Percentiles rank a stretch among this genome's conserved stretches.
Conservation (phyloP, 371 early-diverging fungal species). For the Lichtheimia ramosa region DNA sequence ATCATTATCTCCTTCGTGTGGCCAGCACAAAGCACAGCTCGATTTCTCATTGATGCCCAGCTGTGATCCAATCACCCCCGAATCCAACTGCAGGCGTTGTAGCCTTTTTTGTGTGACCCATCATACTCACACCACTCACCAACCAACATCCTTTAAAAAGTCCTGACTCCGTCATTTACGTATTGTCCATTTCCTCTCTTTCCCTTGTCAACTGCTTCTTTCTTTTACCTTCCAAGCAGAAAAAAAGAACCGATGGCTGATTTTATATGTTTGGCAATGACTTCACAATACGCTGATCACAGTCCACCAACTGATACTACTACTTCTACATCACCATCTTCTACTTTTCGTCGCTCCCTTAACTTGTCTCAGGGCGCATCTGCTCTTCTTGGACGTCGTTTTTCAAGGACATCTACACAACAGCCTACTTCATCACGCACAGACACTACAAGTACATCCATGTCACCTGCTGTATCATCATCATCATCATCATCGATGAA, state of each 20-base stretch:
- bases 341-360: slow-evolving; percentile 16
- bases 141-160: neutral
- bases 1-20: neutral
- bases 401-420: slow-evolving; percentile 7
- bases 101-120: neutral
- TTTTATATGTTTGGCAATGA: slow-evolving; percentile 19
- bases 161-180: neutral
- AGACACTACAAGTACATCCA: too few species aligned
- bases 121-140: too few species aligned
- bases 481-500: neutral
- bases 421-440: neutral
- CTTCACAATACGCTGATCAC: slow-evolving; percentile 15
- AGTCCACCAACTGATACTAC: neutral
- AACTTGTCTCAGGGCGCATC: slow-evolving; percentile 15
- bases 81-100: slow-evolving; percentile 3
- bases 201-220: slow-evolving; percentile 5
- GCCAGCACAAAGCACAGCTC: neutral
- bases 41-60: too few species aligned
- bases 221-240: slow-evolving; percentile 1
- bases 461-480: neutral
- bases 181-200: neutral
- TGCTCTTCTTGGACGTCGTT: slow-evolving; percentile 10
- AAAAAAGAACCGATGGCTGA: slow-evolving; percentile 16
- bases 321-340: neutral
- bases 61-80: neutral